Evolutionary conservation across 2,329 filamentous ascomycete genomes (phyloP), one percentile per base, ranked within the genome.

Genomic region (Pseudopithomyces maydicus): DNA sequence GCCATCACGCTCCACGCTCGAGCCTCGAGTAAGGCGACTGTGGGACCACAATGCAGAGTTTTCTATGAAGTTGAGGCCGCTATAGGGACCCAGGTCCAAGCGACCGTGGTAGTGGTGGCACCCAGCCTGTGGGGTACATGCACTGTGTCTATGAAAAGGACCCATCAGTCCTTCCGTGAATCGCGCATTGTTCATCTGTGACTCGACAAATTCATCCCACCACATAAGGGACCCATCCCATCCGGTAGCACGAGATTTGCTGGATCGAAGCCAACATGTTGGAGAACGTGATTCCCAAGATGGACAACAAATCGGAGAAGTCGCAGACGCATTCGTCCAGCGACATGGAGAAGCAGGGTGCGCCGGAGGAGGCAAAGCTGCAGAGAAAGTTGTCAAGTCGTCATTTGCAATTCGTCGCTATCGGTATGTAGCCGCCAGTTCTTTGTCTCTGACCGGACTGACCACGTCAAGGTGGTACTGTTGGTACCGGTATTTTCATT

Each of bases 401-500:
- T 38, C 74, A 77, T 58, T 59, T 77, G 47, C 74, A 77, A 51
- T 75, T 77, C 53, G 74, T 77, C 41, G 74, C 74, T 8, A 75
- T 77, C 57, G 74, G 74, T 74, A 59, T 22, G 67, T 59, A 26
- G 32, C 19, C 33, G 26, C 2, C 2, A 23, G 50, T 22, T 39
- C 22, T 20, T 12, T 17, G n/a, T 20, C 46, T 19, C 23, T 33
- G 38, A 4, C 14, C 19, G 39, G 7, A 35, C 56, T 68, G 49
- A 67, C 33, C 19, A 51, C 6, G 3, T 29, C 19, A 22, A 73
- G 72, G 72, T 53, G 74, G 74, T 38, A 76, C 75, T 38, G 82
- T 84, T 52, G 82, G 82, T 41, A 84, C 82, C 29, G 82, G 83
- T 68, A 74, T 85, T 3, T 85, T 84, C 67, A 78, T 85, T 47